Evolutionary conservation across 257 asterid species (phyloP).

Genomic region (Echium plantagineum): DNA sequence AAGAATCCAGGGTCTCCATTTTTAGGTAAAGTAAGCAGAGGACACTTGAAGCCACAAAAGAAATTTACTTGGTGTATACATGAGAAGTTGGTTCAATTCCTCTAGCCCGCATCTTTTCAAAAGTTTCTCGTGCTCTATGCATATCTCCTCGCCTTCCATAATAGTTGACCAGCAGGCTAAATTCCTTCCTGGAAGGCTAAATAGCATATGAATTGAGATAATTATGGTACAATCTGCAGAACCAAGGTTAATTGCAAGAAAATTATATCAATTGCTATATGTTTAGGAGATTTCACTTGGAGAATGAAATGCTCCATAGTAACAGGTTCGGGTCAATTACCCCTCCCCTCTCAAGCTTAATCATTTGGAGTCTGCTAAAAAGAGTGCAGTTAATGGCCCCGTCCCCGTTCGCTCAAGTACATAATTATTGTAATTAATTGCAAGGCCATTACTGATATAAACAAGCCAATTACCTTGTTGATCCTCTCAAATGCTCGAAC

Average conservation of each 20-base stretch:
- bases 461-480: constrained; percentile 54
- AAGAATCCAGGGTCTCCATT: background rate
- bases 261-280: too few species aligned
- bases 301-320: too few species aligned
- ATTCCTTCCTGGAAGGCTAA: constrained; percentile 98
- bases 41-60: constrained; percentile 13
- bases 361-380: too few species aligned
- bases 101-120: constrained; percentile 90
- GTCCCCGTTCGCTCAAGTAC: background rate
- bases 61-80: constrained; percentile 76
- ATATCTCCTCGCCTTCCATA: constrained; percentile 93
- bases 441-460: background rate
- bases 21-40: background rate
- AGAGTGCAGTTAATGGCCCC: too few species aligned
- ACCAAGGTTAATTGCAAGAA: background rate
- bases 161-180: constrained; percentile 84
- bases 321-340: too few species aligned
- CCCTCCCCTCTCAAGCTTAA: too few species aligned
- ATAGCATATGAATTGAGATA: constrained; percentile 16
- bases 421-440: background rate
- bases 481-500: constrained; percentile 76
- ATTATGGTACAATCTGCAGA: background rate
- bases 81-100: constrained; percentile 91
- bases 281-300: too few species aligned
- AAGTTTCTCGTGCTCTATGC: constrained; percentile 94